phyloP scores from a whole-genome alignment of 352 stramenopile species.

The Albugo laibachii region DNA sequence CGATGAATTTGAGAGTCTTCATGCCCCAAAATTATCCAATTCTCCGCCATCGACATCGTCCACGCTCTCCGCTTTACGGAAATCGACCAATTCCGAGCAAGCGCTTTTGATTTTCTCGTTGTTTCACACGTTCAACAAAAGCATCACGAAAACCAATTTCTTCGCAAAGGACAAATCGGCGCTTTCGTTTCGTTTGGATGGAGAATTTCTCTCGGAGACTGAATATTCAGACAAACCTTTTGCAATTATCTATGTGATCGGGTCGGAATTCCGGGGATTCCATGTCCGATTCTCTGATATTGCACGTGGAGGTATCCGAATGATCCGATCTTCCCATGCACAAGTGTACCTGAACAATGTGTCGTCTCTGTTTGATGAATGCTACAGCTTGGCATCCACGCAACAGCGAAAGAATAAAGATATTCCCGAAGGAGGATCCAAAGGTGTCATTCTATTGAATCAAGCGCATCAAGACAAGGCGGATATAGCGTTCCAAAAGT shows the following conservation, averaged over 20 bases:
- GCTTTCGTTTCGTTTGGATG: conserved; percentile 51
- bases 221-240: conserved; percentile 83
- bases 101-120: conserved; percentile 59
- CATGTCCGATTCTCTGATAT: conserved; percentile 75
- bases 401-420: conserved; percentile 82
- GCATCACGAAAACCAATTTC: conserved; percentile 73
- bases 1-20: conserved; percentile 49
- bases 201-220: conserved; percentile 48
- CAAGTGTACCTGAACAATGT: conserved; percentile 33
- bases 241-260: conserved; percentile 94
- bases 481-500: conserved; percentile 61
- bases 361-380: conserved; percentile 51
- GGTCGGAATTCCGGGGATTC: conserved; percentile 87
- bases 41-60: conserved; percentile 6
- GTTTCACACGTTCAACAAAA: conserved; percentile 70
- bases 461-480: conserved; percentile 45
- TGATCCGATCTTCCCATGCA: conserved; percentile 53
- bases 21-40: conserved; percentile 15
- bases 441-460: conserved; percentile 66
- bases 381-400: conserved; percentile 68
- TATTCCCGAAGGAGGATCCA: conserved; percentile 67
- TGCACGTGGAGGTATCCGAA: conserved; percentile 46
- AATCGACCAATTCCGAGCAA: conserved; percentile 52
- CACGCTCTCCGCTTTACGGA: conserved; percentile 50
- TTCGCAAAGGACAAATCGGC: conserved; percentile 63